Conservation (phyloP, 2,329 filamentous ascomycete species). For the Harringtonia lauricola region DNA sequence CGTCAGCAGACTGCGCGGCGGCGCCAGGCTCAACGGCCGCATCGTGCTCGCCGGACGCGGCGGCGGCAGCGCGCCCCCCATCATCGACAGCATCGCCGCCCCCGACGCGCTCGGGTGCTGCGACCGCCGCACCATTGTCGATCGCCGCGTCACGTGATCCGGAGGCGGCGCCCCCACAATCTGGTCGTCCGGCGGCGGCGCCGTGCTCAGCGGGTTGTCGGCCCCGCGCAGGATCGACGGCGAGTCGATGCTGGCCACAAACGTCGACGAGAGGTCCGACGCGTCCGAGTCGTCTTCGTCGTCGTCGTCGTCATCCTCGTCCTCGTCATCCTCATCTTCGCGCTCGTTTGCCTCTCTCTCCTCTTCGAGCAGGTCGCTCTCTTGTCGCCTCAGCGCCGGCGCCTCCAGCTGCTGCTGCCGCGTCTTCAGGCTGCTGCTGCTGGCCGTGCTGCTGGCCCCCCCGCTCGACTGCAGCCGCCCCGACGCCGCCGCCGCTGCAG, state of each 20-base stretch:
- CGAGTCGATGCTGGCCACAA: conserved; percentile 58
- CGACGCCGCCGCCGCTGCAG: not conserved
- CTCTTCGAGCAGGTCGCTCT: conserved; percentile 37
- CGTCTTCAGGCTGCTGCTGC: not conserved
- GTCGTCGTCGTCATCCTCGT: conserved; percentile 22
- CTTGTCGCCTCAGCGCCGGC: conserved; percentile 31
- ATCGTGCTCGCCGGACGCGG: not conserved
- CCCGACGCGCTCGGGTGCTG: conserved; percentile 22
- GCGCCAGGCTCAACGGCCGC: conserved; percentile 56
- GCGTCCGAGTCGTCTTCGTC: conserved; percentile 49
- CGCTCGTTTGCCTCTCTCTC: conserved; percentile 28
- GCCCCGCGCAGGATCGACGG: conserved; percentile 54
- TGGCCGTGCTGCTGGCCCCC: no score
- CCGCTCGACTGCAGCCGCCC: conserved; percentile 9
- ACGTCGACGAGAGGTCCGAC: conserved; percentile 53
- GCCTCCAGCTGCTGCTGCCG: conserved; percentile 5
- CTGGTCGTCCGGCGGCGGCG: conserved; percentile 43
- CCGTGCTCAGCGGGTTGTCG: conserved; percentile 44
- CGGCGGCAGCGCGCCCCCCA: not conserved
- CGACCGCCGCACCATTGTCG: conserved; percentile 54
- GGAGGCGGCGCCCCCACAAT: conserved; percentile 50
- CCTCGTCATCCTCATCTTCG: conserved; percentile 15
- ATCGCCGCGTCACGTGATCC: conserved; percentile 45
- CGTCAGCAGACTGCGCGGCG: conserved; percentile 60
- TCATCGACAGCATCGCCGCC: no score